Percentiles rank a stretch among this genome's conserved stretches.
These are phyloP conservation scores for Fusarium xyrophilum DNA, from an alignment of 2,329 filamentous ascomycete genomes.

Conservation along the genomic window DNA sequence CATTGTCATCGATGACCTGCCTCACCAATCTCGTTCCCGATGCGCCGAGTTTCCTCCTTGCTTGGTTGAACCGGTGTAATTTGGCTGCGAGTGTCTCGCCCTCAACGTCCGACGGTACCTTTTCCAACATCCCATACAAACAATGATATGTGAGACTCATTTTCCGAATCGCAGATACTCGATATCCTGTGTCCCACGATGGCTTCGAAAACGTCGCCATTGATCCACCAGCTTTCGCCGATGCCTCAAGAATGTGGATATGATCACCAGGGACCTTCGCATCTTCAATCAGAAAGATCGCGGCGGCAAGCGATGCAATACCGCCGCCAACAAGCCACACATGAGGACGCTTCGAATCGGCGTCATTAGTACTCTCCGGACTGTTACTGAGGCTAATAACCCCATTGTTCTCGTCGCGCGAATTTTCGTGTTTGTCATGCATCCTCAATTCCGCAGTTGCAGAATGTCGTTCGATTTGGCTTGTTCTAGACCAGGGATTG, in stretches of 20 bases:
- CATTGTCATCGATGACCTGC: constrained; percentile 27
- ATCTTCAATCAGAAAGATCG: constrained; percentile 39
- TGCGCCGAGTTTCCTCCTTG: constrained; percentile 35
- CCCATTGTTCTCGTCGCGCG: neutral
- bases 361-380: constrained; percentile 21
- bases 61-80: constrained; percentile 35
- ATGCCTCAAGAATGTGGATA: constrained; percentile 41
- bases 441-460: constrained; percentile 4
- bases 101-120: constrained; percentile 32
- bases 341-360: constrained; percentile 18
- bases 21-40: constrained; percentile 38
- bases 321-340: constrained; percentile 42
- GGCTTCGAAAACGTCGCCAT: constrained; percentile 35
- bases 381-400: constrained; percentile 23
- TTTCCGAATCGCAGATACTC: constrained; percentile 40
- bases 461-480: neutral
- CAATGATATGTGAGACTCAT: constrained; percentile 40
- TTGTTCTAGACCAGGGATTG: constrained; percentile 18
- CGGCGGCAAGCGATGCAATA: constrained; percentile 39
- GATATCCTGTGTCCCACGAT: constrained; percentile 38
- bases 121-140: constrained; percentile 39
- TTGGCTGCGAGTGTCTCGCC: constrained; percentile 37
- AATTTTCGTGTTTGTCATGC: constrained; percentile 8
- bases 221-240: constrained; percentile 34
- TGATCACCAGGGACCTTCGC: constrained; percentile 36